Conservation (phyloP, 768 basidiomycete species). For the Russula sp. region DNA sequence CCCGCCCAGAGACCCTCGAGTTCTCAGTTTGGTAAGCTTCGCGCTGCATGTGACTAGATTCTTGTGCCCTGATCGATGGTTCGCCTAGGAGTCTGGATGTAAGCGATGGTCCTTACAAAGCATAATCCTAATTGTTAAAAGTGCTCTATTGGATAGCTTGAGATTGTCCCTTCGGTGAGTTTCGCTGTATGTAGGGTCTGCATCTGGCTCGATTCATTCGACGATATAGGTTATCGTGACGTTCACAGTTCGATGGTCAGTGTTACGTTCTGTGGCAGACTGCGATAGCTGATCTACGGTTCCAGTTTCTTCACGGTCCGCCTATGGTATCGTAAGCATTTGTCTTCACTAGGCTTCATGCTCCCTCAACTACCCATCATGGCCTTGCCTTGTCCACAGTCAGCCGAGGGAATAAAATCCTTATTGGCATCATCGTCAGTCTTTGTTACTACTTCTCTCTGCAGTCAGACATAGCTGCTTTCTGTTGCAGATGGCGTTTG, state of each 20-base stretch:
- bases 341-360: too few species aligned
- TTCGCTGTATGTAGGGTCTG: background rate
- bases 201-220: background rate
- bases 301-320: slow-evolving; percentile 12
- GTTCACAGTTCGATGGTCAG: slow-evolving; percentile 10
- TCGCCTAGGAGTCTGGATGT: background rate
- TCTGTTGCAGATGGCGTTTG: background rate
- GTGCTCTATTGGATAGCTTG: background rate
- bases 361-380: background rate
- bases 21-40: slow-evolving; percentile 2
- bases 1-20: background rate
- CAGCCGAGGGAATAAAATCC: background rate
- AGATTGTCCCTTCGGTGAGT: slow-evolving; percentile 11
- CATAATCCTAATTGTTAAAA: background rate
- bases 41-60: background rate
- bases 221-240: slow-evolving; percentile 6
- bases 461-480: background rate
- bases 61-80: background rate
- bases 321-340: slow-evolving; percentile 11
- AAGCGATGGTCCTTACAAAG: background rate
- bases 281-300: background rate
- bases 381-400: background rate
- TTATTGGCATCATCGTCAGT: slow-evolving; percentile 1
- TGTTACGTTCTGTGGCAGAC: background rate
- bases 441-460: background rate